These are phyloP conservation scores for Candida silvatica DNA, from an alignment of 805 yeast species.

Conservation along the genomic window DNA sequence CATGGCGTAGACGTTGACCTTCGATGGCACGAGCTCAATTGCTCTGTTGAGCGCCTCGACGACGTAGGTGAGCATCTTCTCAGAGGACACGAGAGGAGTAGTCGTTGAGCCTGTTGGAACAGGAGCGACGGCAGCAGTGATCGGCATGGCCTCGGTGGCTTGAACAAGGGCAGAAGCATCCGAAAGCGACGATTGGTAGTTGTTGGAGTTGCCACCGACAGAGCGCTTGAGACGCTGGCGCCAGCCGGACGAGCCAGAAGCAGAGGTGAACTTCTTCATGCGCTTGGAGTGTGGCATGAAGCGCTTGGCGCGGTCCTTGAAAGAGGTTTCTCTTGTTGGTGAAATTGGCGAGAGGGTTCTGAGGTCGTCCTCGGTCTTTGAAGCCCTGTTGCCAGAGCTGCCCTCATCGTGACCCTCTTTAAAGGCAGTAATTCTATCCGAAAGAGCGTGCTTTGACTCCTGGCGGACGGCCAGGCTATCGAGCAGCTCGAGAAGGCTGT, in stretches of 20 bases:
- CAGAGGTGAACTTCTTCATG: conserved; percentile 17
- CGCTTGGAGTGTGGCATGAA: conserved; percentile 11
- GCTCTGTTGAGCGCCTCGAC: conserved; percentile 75
- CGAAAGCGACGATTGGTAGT: background rate
- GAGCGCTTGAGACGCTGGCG: conserved; percentile 17
- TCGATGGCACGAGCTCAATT: conserved; percentile 61
- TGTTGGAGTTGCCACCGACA: background rate
- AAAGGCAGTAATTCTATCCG: conserved; percentile 18
- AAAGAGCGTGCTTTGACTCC: conserved; percentile 26
- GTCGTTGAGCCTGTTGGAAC: background rate
- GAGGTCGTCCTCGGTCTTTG: background rate
- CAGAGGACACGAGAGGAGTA: conserved; percentile 37
- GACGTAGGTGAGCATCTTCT: conserved; percentile 55
- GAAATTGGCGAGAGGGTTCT: background rate
- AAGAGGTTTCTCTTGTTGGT: conserved; percentile 1
- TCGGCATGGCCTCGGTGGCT: background rate
- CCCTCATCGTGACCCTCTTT: conserved; percentile 13
- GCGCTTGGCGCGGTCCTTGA: conserved; percentile 8
- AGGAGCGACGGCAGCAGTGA: background rate
- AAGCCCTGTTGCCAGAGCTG: conserved; percentile 3
- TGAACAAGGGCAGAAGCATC: background rate
- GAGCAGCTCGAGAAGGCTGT: conserved; percentile 49
- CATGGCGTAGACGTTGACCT: conserved; percentile 50
- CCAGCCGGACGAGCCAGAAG: conserved; percentile 28
- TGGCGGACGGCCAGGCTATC: conserved; percentile 30